Conservation (phyloP, 768 basidiomycete species). For the Hortiboletus campestris region DNA sequence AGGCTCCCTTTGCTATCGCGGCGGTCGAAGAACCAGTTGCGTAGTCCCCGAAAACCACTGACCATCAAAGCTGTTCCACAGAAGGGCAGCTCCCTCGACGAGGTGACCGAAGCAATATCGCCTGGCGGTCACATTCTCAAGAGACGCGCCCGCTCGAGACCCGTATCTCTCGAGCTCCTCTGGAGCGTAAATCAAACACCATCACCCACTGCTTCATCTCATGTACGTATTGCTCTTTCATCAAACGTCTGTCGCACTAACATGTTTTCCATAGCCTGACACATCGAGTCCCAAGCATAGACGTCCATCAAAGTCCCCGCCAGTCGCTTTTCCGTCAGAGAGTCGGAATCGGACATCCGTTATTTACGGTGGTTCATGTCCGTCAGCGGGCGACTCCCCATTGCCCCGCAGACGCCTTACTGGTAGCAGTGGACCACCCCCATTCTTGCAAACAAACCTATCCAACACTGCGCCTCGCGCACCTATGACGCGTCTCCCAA, state of each 20-base stretch:
- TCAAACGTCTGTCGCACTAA: slow-evolving; percentile 1
- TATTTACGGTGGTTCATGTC: slow-evolving; percentile 38
- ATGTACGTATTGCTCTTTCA: slow-evolving; percentile 9
- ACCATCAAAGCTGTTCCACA: slow-evolving; percentile 27
- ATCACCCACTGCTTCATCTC: slow-evolving; percentile 39
- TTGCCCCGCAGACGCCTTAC: slow-evolving; percentile 52
- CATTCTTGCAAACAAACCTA: slow-evolving; percentile 30
- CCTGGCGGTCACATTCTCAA: slow-evolving; percentile 77
- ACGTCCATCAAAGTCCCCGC: slow-evolving; percentile 12
- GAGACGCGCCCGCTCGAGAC: slow-evolving; percentile 70
- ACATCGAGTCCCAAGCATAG: slow-evolving; percentile 14
- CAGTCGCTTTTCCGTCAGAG: slow-evolving; percentile 38
- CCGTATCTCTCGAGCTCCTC: slow-evolving; percentile 64
- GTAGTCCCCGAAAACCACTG: slow-evolving; percentile 30
- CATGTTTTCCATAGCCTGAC: slow-evolving; percentile 5
- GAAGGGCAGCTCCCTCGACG: slow-evolving; percentile 47
- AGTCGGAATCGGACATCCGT: slow-evolving; percentile 38
- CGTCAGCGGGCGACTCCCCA: slow-evolving; percentile 53
- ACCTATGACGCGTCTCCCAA: slow-evolving; percentile 52
- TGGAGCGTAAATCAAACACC: slow-evolving; percentile 47
- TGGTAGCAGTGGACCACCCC: slow-evolving; percentile 34
- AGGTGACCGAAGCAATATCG: slow-evolving; percentile 67
- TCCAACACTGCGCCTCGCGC: slow-evolving; percentile 31
- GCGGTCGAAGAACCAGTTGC: slow-evolving; percentile 27
- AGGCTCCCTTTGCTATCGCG: slow-evolving; percentile 24